phyloP scores from a whole-genome alignment of 352 stramenopile genomes.

The Phytophthora vignae region DNA sequence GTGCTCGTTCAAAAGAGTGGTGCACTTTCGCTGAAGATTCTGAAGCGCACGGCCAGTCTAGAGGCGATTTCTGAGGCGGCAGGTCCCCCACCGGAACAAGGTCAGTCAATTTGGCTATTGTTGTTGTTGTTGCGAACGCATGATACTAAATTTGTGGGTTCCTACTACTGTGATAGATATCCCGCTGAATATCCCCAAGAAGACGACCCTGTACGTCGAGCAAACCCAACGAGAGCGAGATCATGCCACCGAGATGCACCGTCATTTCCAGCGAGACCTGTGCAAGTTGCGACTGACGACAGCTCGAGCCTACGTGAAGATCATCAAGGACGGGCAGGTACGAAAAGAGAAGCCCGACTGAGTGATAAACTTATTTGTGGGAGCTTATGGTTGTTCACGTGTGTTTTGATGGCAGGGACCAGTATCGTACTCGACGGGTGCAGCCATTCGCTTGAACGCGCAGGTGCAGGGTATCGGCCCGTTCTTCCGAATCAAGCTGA shows the following conservation, averaged over 20 bases:
- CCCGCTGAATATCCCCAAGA: constrained; percentile 93
- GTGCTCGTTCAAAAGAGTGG: constrained; percentile 84
- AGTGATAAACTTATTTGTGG: not conserved
- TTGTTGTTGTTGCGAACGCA: not conserved
- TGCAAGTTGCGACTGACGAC: constrained; percentile 91
- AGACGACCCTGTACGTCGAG: constrained; percentile 95
- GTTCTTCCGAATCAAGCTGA: constrained; percentile 85
- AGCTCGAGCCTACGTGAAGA: constrained; percentile 90
- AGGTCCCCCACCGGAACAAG: constrained; percentile 88
- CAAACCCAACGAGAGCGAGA: constrained; percentile 92
- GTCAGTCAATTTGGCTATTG: constrained; percentile 14
- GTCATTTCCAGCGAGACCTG: constrained; percentile 91
- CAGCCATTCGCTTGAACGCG: constrained; percentile 81
- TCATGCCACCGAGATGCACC: constrained; percentile 92
- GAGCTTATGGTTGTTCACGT: not conserved
- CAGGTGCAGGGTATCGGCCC: constrained; percentile 86
- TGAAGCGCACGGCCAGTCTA: constrained; percentile 87
- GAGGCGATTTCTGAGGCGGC: constrained; percentile 76
- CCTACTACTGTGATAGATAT: constrained; percentile 62
- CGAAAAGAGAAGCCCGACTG: not conserved
- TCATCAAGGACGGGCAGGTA: constrained; percentile 90
- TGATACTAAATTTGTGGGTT: not conserved
- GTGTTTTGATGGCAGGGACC: constrained; percentile 48
- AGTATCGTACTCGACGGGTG: constrained; percentile 75
- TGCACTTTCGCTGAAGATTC: constrained; percentile 87